Percentiles rank a stretch among this genome's conserved stretches.
These are phyloP conservation scores for Cystobasidium slooffiae DNA, from an alignment of 1,284 basidiomycete genomes.

Conservation along the genomic window DNA sequence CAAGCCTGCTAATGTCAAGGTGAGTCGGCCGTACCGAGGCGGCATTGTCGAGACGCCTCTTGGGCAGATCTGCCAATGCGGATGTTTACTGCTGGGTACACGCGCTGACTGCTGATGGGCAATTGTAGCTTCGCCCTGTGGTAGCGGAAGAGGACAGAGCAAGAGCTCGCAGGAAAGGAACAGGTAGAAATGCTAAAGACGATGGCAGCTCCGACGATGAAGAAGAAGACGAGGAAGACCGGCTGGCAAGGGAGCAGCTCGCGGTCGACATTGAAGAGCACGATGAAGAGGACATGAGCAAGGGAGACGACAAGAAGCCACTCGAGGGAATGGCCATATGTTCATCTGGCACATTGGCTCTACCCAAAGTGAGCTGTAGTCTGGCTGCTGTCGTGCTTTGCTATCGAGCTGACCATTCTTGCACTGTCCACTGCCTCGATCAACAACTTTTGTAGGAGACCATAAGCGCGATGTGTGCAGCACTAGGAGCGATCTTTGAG, in stretches of 20 bases:
- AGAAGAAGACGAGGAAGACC: conserved; percentile 30
- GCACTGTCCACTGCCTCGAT: background rate
- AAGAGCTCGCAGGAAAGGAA: conserved; percentile 24
- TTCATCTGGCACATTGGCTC: conserved; percentile 4
- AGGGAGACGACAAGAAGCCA: conserved; percentile 18
- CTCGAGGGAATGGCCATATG: conserved; percentile 25
- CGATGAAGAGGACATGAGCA: background rate
- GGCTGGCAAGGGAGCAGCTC: conserved; percentile 11
- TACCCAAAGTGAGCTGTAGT: conserved; percentile 10
- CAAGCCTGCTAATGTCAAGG: conserved; percentile 35
- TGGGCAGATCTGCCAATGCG: background rate
- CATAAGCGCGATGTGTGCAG: conserved; percentile 9
- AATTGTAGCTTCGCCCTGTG: conserved; percentile 27
- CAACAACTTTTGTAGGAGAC: conserved; percentile 5
- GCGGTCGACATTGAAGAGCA: conserved; percentile 14
- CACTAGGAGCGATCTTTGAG: conserved; percentile 33
- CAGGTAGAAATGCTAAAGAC: conserved; percentile 22
- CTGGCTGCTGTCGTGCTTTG: background rate
- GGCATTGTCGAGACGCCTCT: background rate
- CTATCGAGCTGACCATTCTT: background rate
- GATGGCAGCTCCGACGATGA: background rate
- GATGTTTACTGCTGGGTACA: conserved; percentile 2
- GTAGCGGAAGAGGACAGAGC: conserved; percentile 23
- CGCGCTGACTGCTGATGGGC: background rate
- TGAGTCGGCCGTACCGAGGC: background rate